A percentile compares a stretch with the other conserved stretches of the same genome.
These are phyloP conservation scores for Echria macrotheca DNA, from an alignment of 495 filamentous ascomycete species.

Conservation along the genomic window DNA sequence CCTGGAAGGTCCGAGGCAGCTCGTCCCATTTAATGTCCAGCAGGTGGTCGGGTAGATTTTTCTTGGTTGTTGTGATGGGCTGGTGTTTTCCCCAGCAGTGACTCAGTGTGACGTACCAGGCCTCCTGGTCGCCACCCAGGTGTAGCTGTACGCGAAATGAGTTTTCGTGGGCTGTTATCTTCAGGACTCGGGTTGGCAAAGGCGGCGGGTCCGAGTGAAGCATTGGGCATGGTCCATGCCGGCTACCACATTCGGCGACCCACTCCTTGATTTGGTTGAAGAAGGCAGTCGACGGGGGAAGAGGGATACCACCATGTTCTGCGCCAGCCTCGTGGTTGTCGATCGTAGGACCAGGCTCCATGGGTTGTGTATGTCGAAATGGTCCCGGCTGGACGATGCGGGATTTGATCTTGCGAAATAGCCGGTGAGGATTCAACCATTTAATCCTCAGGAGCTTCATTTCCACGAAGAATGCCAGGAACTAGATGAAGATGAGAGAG, in stretches of 20 bases:
- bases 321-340: too few relatives aligned
- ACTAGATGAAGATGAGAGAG: too few relatives aligned
- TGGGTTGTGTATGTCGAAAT: too few relatives aligned
- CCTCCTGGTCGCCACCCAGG: not conserved
- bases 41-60: not conserved
- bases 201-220: not conserved
- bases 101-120: not conserved
- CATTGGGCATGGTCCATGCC: not conserved
- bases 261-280: not conserved
- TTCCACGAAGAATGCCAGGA: too few relatives aligned
- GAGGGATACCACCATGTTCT: not conserved
- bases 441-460: too few relatives aligned
- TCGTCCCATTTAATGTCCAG: slow-evolving; percentile 3
- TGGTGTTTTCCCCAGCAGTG: slow-evolving; percentile 5
- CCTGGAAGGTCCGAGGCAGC: slow-evolving; percentile 24
- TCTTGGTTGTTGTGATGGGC: not conserved
- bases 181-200: not conserved
- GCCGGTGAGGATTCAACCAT: too few relatives aligned
- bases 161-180: not conserved
- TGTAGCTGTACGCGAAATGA: not conserved
- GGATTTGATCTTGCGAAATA: too few relatives aligned
- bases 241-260: not conserved
- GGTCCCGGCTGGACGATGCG: too few relatives aligned
- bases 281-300: not conserved
- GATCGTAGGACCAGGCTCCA: too few relatives aligned